Base-by-base conservation (phyloP, 768 basidiomycete species). In the Suillus variegatus region DNA sequence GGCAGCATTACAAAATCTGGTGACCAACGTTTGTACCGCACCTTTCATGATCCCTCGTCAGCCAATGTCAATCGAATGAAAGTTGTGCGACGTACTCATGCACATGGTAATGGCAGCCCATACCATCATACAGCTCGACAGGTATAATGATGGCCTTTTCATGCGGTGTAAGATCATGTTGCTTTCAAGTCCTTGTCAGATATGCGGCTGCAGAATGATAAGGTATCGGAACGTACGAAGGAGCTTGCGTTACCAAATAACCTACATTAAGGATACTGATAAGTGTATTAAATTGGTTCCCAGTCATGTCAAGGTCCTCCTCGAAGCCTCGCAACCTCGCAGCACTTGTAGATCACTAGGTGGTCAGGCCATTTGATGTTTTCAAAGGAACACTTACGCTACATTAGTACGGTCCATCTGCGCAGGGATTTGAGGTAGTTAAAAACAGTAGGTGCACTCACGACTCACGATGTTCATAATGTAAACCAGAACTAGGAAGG, bases 221-320 rank as follows among this genome's bases (percentile, higher is more conserved):
- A 28, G 20, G 49, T n/a, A 40, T 25, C 49, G 12, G 47, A 69
- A 75, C 87, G 71, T 67, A 88, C 86, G 87, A 89, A 25, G 89
- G 89, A 61, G 89, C 82, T 72, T 92, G 90, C 87, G 89, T 91
- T 32, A 90, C 75, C 64, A 88, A 87, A 71, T 91, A 92, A 32
- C 88, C 88, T 51, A 88, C 81, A 68, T 88, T 89, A 60, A 89
- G 81, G 66, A 90, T 84, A 35, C 88, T 86, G 22, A 91, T 77
- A 14, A 47, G 46, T 6, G n/a, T 12, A n/a, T 47, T 47, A 6
- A 47, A 47, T 47, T 22, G n/a, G 4, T 47, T 47, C n/a, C 46
- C 46, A 1, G n/a, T 47, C 46, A 22, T 47, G 9, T 4, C 46
- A 47, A 47, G 46, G n/a, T 47, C 46, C n/a, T 47, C 46, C n/a